A percentile compares a stretch with the other conserved stretches of the same genome.
Evolutionary conservation across 306 rosid genomes (phyloP).

Genomic region (Cyamopsis tetragonoloba): DNA sequence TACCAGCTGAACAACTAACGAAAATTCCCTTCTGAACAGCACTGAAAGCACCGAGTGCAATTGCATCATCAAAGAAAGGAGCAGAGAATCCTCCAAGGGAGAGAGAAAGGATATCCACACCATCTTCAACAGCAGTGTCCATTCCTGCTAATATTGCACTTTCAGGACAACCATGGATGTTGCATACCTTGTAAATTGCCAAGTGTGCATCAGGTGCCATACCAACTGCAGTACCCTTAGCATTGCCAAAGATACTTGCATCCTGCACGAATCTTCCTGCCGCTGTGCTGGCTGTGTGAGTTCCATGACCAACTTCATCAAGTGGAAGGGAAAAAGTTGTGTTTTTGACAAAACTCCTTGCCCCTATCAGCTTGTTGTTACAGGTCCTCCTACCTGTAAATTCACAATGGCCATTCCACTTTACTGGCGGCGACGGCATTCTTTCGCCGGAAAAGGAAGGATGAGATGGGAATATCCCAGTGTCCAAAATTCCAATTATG

Average conservation of each 20-base stretch:
- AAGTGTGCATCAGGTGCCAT: conserved; percentile 67
- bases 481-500: conserved; percentile 64
- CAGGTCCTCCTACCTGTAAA: conserved; percentile 40
- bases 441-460: conserved; percentile 53
- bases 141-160: conserved; percentile 43
- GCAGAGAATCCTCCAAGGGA: conserved; percentile 39
- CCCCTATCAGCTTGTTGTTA: conserved; percentile 72
- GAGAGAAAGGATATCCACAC: conserved; percentile 64
- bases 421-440: conserved; percentile 47
- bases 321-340: conserved; percentile 21
- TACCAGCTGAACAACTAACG: conserved; percentile 62
- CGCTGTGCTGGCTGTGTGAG: conserved; percentile 66
- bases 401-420: conserved; percentile 77
- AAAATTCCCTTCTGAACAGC: conserved; percentile 61
- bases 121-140: conserved; percentile 45
- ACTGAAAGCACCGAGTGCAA: conserved; percentile 59
- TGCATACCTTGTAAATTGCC: conserved; percentile 51
- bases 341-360: conserved; percentile 31
- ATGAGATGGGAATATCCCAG: conserved; percentile 54
- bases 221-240: conserved; percentile 62
- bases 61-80: conserved; percentile 36
- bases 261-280: conserved; percentile 41
- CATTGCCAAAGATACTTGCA: conserved; percentile 47
- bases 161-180: background rate
- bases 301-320: conserved; percentile 62